Percentiles rank a stretch among this genome's conserved stretches.
Conservation (phyloP, 257 asterid genomes). For the Perilla frutescens region DNA sequence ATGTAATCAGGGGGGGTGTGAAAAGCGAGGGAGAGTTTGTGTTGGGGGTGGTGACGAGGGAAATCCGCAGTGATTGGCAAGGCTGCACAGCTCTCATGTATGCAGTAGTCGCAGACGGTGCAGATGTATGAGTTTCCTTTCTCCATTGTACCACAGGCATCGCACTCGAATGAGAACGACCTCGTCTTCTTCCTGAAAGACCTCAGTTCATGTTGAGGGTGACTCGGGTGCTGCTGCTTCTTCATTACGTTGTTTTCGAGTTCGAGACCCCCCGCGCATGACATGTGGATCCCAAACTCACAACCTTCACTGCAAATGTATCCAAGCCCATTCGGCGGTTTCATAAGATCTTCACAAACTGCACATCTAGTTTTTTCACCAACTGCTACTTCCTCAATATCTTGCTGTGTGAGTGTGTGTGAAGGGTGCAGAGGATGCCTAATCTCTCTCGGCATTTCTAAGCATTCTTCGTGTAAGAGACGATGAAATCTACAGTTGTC, state of each 20-base stretch:
- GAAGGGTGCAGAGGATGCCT: background rate
- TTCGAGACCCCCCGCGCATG: background rate
- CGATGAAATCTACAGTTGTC: background rate
- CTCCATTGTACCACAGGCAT: constrained; percentile 2
- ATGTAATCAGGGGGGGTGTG: background rate
- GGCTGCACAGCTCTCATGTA: background rate
- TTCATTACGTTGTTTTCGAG: background rate
- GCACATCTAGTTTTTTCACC: background rate
- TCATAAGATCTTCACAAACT: background rate
- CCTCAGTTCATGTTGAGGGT: background rate
- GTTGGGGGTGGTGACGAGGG: background rate
- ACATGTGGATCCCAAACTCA: background rate
- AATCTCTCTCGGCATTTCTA: background rate
- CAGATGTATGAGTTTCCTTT: background rate
- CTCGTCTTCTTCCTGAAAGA: background rate
- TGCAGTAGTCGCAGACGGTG: constrained; percentile 5
- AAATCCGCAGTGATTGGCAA: background rate
- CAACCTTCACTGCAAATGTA: background rate
- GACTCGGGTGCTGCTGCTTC: background rate
- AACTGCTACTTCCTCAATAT: too few relatives aligned
- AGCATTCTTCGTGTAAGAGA: background rate
- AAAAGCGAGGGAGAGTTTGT: constrained; percentile 5
- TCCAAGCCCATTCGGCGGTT: background rate
- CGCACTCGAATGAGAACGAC: background rate
- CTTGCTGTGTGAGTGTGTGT: background rate